Base-by-base conservation (phyloP, 257 asterid genomes). In the Ehretia macrophylla region DNA sequence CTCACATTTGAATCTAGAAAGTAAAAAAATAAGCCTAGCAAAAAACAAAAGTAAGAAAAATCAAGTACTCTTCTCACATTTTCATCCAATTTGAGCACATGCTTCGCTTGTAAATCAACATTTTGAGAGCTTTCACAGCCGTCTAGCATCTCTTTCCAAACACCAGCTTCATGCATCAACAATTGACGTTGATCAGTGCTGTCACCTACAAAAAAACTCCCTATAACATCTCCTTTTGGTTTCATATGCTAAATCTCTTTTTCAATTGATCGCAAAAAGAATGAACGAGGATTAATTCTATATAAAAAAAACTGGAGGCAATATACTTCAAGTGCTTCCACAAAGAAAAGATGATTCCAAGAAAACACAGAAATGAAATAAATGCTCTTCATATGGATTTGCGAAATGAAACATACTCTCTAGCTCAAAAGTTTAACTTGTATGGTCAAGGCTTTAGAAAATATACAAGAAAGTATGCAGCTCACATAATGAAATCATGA, bases 131-230 rank as follows among this genome's bases (percentile, higher is more conserved):
- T 63, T 66, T 60, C 61, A 55, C 77, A 80, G 75, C 65, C 71
- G 67, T 60, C 75, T 32, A 74, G 76, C 84, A 79, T 68, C 55
- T 81, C 85, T 44, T 75, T 71, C 94, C 96, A 83, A 64, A 74
- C 70, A 59, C 72, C 75, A 38, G 62, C 83, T 56, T 76, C 94
- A n/a, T 35, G 65, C 40, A 56, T 71, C 52, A 72, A 57, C 51
- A 68, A 72, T 19, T 75, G 81, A 55, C 63, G 65, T 42, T 76
- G 67, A 55, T 56, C 76, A 65, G 64, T 56, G 58, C 52, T 70
- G 46, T 69, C 74, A 62, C 72, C 98, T 87, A 77, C 70, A 75
- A 69, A 70, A 60, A 17, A 58, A 73, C 23, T 58, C 64, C 47
- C 32, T 27, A 75, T 71, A 78, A 68, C 64, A 72, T 54, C 44